Percentiles rank a stretch among this genome's conserved stretches.
These are phyloP conservation scores for Waltiozyma sp. DNA, from an alignment of 1,139 yeast genomes.

Conservation along the genomic window DNA sequence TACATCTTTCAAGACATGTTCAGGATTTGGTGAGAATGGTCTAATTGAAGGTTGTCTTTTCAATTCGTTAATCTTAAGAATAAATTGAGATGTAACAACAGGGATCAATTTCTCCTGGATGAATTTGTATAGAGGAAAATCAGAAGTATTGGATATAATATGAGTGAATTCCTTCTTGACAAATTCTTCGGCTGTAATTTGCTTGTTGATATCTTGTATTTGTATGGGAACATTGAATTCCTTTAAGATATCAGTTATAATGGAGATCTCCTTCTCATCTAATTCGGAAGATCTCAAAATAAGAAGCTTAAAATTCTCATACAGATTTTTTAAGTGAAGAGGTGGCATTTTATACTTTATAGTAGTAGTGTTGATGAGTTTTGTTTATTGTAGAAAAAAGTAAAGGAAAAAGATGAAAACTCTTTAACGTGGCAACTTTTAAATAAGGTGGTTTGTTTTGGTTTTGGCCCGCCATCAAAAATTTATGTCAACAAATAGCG, in stretches of 20 bases:
- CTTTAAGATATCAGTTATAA: conserved; percentile 16
- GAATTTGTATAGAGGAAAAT: conserved; percentile 43
- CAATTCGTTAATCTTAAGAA: conserved; percentile 35
- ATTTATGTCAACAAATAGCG: too few species aligned
- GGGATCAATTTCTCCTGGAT: conserved; percentile 53
- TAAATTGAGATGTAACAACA: conserved; percentile 58
- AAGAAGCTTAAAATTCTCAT: conserved; percentile 30
- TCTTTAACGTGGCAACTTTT: too few species aligned
- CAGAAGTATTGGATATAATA: conserved; percentile 41
- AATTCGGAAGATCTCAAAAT: conserved; percentile 28
- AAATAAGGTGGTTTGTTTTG: too few species aligned
- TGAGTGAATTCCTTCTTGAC: conserved; percentile 29
- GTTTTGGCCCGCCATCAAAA: too few species aligned
- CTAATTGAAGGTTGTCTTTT: conserved; percentile 38
- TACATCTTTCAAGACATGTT: conserved; percentile 48
- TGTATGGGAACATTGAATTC: conserved; percentile 17
- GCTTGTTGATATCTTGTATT: conserved; percentile 10
- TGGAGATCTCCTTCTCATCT: conserved; percentile 18
- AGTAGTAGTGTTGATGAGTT: too few species aligned
- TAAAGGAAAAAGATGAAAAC: too few species aligned
- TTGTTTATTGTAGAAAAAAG: too few species aligned
- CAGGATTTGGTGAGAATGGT: conserved; percentile 54
- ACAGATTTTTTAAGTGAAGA: conserved; percentile 17
- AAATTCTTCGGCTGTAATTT: conserved; percentile 13
- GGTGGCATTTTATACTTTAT: too few species aligned